These are phyloP conservation scores for Spergularia azorica DNA, from an alignment of 179 eudicot genomes.

Conservation along the genomic window DNA sequence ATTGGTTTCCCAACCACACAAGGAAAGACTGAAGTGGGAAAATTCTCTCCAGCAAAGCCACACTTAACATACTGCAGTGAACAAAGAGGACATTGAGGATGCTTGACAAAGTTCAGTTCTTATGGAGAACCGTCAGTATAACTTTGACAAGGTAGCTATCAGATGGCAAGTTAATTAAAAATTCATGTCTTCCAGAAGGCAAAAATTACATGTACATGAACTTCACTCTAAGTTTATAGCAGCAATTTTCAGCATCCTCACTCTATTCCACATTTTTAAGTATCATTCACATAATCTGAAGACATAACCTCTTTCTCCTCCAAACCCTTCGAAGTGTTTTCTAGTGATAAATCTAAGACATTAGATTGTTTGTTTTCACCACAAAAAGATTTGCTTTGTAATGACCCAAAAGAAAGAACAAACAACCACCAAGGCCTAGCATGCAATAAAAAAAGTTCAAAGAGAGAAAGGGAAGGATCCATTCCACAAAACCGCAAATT, in stretches of 20 bases:
- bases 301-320: too few relatives aligned
- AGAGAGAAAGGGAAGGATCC: too few relatives aligned
- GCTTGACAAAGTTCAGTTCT: not conserved
- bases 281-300: not conserved
- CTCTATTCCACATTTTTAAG: not conserved
- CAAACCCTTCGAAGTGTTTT: too few relatives aligned
- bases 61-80: constrained; percentile 94
- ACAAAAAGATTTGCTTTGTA: too few relatives aligned
- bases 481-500: too few relatives aligned
- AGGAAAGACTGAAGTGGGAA: constrained; percentile 96
- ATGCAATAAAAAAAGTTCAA: too few relatives aligned
- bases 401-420: too few relatives aligned
- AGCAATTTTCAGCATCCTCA: not conserved
- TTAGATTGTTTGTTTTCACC: too few relatives aligned
- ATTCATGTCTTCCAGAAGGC: not conserved
- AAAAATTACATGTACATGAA: not conserved
- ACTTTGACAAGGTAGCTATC: not conserved
- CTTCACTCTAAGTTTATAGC: not conserved
- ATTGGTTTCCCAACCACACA: constrained; percentile 95
- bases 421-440: too few relatives aligned
- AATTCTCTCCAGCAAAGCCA: constrained; percentile 97
- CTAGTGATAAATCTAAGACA: too few relatives aligned
- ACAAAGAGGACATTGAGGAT: constrained; percentile 8
- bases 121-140: constrained; percentile 1
- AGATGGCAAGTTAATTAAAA: not conserved